phyloP scores from a whole-genome alignment of 257 asterid species.

The Agastache rugosa region DNA sequence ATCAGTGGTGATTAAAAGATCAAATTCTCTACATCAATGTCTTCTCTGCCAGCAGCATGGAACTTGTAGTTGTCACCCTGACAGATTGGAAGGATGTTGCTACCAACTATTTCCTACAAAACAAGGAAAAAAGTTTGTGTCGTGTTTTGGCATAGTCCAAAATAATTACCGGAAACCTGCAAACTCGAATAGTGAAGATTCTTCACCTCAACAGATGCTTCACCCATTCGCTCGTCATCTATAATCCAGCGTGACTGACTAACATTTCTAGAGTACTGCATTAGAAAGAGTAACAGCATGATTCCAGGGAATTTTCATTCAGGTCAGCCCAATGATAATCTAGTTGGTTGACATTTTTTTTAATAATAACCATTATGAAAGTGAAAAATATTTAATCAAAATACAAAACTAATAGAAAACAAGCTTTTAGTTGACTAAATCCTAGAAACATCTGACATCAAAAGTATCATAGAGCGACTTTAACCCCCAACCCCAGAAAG shows the following conservation, averaged over 20 bases:
- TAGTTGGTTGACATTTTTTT: background rate
- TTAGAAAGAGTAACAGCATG: slow-evolving; percentile 33
- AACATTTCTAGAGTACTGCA: slow-evolving; percentile 91
- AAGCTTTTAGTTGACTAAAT: background rate
- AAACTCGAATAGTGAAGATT: slow-evolving; percentile 20
- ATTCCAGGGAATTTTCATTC: slow-evolving; percentile 17
- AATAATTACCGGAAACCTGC: slow-evolving; percentile 26
- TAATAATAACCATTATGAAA: background rate
- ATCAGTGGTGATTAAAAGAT: slow-evolving; percentile 27
- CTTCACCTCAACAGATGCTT: slow-evolving; percentile 92
- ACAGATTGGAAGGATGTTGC: slow-evolving; percentile 78
- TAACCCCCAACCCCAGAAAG: background rate
- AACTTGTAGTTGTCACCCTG: slow-evolving; percentile 86
- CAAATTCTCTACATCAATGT: slow-evolving; percentile 73
- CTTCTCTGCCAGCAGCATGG: slow-evolving; percentile 99
- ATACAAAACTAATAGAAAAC: background rate
- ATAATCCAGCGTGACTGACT: slow-evolving; percentile 97
- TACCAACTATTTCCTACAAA: slow-evolving; percentile 87
- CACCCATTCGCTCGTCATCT: slow-evolving; percentile 97
- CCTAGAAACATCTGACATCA: slow-evolving; percentile 4
- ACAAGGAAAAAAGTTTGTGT: slow-evolving; percentile 26
- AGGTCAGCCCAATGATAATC: background rate
- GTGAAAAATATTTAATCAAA: background rate
- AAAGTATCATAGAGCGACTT: background rate
- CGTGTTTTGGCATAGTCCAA: slow-evolving; percentile 26